phyloP scores from a whole-genome alignment of 1,139 yeast species.

The Kurtzmaniella quercitrusa region DNA sequence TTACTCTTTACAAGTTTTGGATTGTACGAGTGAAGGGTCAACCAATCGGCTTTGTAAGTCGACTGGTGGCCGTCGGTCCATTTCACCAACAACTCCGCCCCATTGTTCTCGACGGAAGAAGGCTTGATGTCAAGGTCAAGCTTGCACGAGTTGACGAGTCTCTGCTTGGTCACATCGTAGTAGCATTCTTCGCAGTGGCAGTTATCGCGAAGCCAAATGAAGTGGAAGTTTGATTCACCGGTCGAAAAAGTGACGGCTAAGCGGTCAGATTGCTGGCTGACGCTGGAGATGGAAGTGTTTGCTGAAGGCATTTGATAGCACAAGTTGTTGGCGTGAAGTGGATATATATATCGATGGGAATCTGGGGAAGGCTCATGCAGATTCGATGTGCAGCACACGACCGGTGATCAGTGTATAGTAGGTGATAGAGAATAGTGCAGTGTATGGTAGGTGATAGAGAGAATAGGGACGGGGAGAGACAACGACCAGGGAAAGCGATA shows the following conservation, averaged over 20 bases:
- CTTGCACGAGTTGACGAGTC: constrained; percentile 56
- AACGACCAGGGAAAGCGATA: too few species aligned
- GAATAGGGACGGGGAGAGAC: neutral
- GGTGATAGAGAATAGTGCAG: constrained; percentile 1
- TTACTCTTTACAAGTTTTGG: constrained; percentile 43
- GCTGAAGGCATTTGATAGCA: neutral
- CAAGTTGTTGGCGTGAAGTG: neutral
- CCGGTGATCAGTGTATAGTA: constrained; percentile 1
- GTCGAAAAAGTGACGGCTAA: constrained; percentile 1
- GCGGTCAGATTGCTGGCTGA: neutral
- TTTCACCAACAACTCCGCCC: constrained; percentile 19
- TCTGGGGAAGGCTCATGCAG: neutral
- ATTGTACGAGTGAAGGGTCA: constrained; percentile 53
- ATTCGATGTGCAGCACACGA: neutral
- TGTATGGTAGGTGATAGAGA: constrained; percentile 7
- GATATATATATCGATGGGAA: neutral
- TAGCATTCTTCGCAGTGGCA: constrained; percentile 64
- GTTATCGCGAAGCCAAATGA: constrained; percentile 68
- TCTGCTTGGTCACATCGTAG: constrained; percentile 58
- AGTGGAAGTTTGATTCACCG: constrained; percentile 30
- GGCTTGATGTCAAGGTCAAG: constrained; percentile 49
- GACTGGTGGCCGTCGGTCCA: constrained; percentile 56
- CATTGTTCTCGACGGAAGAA: constrained; percentile 12
- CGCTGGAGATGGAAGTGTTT: neutral
- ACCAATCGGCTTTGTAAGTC: constrained; percentile 47